Percentiles rank a stretch among this genome's conserved stretches.
Evolutionary conservation across 768 basidiomycete species (phyloP).

Genomic region (Psilocybe cyanescens): DNA sequence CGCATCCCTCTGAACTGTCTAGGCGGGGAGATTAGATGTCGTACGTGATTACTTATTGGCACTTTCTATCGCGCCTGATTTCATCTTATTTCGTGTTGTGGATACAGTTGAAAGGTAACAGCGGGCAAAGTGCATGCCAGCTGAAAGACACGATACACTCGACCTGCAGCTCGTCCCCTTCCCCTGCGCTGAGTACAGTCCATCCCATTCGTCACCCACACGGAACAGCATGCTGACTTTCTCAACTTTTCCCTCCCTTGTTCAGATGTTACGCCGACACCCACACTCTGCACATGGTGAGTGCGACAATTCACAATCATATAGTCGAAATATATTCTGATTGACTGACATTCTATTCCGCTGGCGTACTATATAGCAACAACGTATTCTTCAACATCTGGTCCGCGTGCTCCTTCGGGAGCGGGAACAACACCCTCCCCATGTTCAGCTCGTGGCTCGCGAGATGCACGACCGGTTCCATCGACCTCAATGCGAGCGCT

Average conservation of each 20-base stretch:
- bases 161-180: conserved; percentile 5
- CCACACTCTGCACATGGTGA: conserved; percentile 28
- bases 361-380: conserved; percentile 24
- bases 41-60: not conserved
- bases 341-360: not conserved
- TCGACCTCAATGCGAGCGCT: conserved; percentile 17
- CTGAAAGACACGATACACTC: conserved; percentile 18
- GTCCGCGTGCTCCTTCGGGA: conserved; percentile 30
- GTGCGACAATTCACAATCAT: not conserved
- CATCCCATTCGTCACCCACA: not conserved
- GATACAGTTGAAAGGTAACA: conserved; percentile 18
- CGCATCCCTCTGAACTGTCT: not conserved
- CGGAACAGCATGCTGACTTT: not conserved
- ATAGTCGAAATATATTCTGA: not conserved
- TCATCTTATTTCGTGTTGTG: not conserved
- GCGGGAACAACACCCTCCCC: conserved; percentile 27
- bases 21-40: conserved; percentile 10
- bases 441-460: conserved; percentile 21
- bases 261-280: conserved; percentile 15
- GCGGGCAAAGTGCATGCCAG: conserved; percentile 20
- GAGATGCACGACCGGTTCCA: conserved; percentile 16
- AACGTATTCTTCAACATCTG: conserved; percentile 33
- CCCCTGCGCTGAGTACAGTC: conserved; percentile 14
- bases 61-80: not conserved
- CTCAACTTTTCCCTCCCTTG: not conserved